Evolutionary conservation across 306 rosid genomes (phyloP), one percentile per base, ranked within the genome.

Genomic region (Lathyrus oleraceus): DNA sequence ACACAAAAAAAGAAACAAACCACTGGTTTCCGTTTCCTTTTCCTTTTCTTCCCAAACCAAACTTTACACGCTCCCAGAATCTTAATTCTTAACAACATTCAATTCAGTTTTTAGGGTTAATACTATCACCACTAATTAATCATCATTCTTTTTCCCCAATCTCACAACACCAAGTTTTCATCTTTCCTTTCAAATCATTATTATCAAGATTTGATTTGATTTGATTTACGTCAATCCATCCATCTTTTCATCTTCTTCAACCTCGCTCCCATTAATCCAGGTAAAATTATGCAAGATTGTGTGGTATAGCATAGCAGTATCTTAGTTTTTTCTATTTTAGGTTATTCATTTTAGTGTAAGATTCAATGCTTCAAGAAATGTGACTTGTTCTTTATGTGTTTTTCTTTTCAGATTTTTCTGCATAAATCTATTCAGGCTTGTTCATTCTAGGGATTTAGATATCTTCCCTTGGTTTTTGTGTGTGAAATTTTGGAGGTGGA

Each of bases 401-500:
- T 66, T 67, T 49, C 10, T 69, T 79, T 81, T 64, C 85, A 77
- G 88, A 70, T 53, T 70, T 60, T 38, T 61, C 76, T 28, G 42
- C 59, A 35, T 61, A 61, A 56, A 58, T 67, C 47, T 12, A 51
- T 67, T 61, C 16, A 38, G 70, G 79, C n/a, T n/a, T n/a, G 67
- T 76, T 80, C 40, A 12, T 43, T 70, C 14, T 10, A 20, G 11
- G 68, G 68, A 23, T 6, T 40, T 51, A 68, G 35, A 27, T 72
- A 15, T 54, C 9, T 59, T 45, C 19, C n/a, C 7, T 39, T 61
- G 40, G 58, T 30, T 75, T 66, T 42, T 48, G 56, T 61, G 65
- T 23, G 48, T 30, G 39, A 56, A 81, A 67, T 45, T 38, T 30
- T 48, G 70, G 79, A 39, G 44, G 83, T 78, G 87, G 77, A 51